A percentile compares a stretch with the other conserved stretches of the same genome.
Conservation (phyloP, 179 eudicot species). For the Beta lomatogona region DNA sequence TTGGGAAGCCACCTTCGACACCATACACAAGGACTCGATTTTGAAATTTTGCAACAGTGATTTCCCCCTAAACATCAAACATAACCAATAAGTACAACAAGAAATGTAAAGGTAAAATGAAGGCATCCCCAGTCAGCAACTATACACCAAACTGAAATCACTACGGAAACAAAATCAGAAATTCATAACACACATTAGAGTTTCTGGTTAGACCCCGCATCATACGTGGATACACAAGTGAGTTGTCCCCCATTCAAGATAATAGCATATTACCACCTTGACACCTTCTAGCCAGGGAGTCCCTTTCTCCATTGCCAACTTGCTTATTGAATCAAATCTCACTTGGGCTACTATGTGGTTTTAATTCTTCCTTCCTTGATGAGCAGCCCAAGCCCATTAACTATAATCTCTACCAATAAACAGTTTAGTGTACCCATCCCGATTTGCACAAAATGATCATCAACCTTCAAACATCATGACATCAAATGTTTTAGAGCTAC, state of each 20-base stretch:
- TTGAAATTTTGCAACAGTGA: conserved; percentile 73
- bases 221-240: not conserved
- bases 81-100: conserved; percentile 14
- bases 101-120: not conserved
- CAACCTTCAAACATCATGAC: not conserved
- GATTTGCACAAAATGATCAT: not conserved
- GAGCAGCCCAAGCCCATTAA: not conserved
- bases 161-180: not conserved
- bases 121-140: not conserved
- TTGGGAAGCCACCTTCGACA: conserved; percentile 76
- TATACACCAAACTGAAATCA: not conserved
- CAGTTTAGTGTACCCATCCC: not conserved
- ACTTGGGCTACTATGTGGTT: not conserved
- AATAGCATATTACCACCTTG: not conserved
- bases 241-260: not conserved
- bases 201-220: not conserved
- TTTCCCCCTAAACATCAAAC: conserved; percentile 53
- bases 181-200: not conserved
- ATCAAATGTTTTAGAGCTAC: not conserved
- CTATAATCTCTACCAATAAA: not conserved
- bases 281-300: not conserved
- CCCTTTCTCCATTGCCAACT: not conserved
- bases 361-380: not conserved
- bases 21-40: conserved; percentile 85
- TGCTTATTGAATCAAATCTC: not conserved